phyloP scores from a whole-genome alignment of 768 basidiomycete genomes.

The Austroboletus festivus region DNA sequence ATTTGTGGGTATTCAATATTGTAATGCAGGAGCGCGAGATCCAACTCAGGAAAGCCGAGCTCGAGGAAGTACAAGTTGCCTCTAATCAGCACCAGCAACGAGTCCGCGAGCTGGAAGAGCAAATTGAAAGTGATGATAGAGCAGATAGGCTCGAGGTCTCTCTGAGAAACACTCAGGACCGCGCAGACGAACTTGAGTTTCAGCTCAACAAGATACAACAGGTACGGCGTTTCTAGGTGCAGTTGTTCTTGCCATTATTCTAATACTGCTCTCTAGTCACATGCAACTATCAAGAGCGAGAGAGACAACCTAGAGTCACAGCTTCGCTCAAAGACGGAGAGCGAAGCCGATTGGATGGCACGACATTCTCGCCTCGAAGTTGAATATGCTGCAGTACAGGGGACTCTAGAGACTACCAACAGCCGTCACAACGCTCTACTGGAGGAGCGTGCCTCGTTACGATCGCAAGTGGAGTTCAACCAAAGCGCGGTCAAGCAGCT shows the following conservation, averaged over 20 bases:
- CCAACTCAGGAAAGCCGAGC: slow-evolving; percentile 54
- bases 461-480: slow-evolving; percentile 44
- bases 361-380: slow-evolving; percentile 48
- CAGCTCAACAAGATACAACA: slow-evolving; percentile 77
- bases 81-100: slow-evolving; percentile 53
- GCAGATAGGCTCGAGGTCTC: slow-evolving; percentile 70
- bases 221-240: slow-evolving; percentile 40
- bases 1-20: neutral
- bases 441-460: slow-evolving; percentile 50
- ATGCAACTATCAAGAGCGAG: slow-evolving; percentile 57
- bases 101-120: slow-evolving; percentile 73
- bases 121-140: slow-evolving; percentile 80
- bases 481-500: slow-evolving; percentile 49
- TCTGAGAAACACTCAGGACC: slow-evolving; percentile 75
- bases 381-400: slow-evolving; percentile 36
- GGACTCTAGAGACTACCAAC: slow-evolving; percentile 43
- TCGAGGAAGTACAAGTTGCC: slow-evolving; percentile 51
- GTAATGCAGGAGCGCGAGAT: slow-evolving; percentile 66
- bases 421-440: slow-evolving; percentile 46
- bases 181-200: slow-evolving; percentile 80
- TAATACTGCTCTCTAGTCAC: slow-evolving; percentile 39
- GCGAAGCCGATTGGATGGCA: slow-evolving; percentile 46
- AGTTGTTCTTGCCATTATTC: neutral
- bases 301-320: slow-evolving; percentile 53
- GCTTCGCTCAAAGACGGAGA: slow-evolving; percentile 38